Base-by-base conservation (phyloP, 2,329 filamentous ascomycete genomes). In the Aspergillus bombycis region DNA sequence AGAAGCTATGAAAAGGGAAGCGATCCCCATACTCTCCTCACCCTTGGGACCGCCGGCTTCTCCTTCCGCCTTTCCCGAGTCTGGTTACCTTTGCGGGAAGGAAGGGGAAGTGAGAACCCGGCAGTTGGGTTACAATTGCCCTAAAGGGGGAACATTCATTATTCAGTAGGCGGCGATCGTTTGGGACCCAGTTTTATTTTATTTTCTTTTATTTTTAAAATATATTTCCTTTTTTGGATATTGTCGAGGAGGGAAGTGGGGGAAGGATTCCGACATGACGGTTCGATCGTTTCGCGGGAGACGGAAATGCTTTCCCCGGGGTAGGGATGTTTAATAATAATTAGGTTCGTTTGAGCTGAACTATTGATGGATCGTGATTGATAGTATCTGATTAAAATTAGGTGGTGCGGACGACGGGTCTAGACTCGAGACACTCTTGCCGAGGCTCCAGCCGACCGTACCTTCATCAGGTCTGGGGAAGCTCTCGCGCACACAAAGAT, bases 261-360 rank as follows among this genome's bases (percentile, higher is more conserved):
- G 36, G 19, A 53, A 56, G 32, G 43, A 65, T 62, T 66, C 67
- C 65, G 61, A 63, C 56, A 28, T 58, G 57, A 59, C 59, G 67
- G 67, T 66, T 65, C 65, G 62, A 68, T 67, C 62, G 58, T 55
- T 55, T 38, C 32, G 52, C 52, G 32, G 52, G 32, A 57, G 30
- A 30, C 32, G 52, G 52, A 55, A 55, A n/a, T 26, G 34, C n/a
- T 21, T 60, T 50, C 34, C 19, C 32, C 57, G 48, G 48, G 48
- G 28, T 14, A 16, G 45, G 12, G 48, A 16, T 50, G 48, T 52
- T 52, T 52, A 52, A 61, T 41, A 46, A 57, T 56, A 21, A 53
- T 45, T 46, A 32, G 36, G 36, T 45, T 45, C n/a, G 38, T 43
- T 32, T 21, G 5, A 50, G 43, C 21, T 36, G 34, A 34, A 61